Evolutionary conservation across 2,329 filamentous ascomycete genomes (phyloP).

Genomic region (Fulvia fulva): DNA sequence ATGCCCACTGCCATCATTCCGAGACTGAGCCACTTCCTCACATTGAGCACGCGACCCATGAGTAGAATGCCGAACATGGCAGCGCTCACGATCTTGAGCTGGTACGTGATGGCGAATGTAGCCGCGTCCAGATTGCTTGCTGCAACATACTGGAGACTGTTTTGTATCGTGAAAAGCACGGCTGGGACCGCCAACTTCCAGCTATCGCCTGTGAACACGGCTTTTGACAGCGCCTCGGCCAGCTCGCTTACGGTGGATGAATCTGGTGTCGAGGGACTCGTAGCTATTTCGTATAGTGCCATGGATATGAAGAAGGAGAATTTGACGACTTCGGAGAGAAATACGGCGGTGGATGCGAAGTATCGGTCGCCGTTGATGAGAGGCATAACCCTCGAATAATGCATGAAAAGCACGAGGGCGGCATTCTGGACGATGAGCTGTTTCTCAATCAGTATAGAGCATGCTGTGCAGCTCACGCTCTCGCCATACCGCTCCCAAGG

Average conservation of each 20-base stretch:
- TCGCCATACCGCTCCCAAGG: slow-evolving; percentile 55
- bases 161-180: slow-evolving; percentile 82
- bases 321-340: slow-evolving; percentile 90
- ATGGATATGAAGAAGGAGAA: slow-evolving; percentile 80
- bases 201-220: slow-evolving; percentile 82
- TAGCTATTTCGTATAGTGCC: slow-evolving; percentile 82
- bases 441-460: slow-evolving; percentile 19
- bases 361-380: slow-evolving; percentile 77
- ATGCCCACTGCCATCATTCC: slow-evolving; percentile 77
- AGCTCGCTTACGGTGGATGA: slow-evolving; percentile 56
- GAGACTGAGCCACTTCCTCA: slow-evolving; percentile 75
- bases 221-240: slow-evolving; percentile 72
- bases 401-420: slow-evolving; percentile 76
- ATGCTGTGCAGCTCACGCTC: background rate
- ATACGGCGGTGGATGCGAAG: slow-evolving; percentile 88
- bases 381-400: slow-evolving; percentile 95
- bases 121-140: slow-evolving; percentile 88
- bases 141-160: slow-evolving; percentile 88
- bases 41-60: slow-evolving; percentile 65
- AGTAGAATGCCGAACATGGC: slow-evolving; percentile 81
- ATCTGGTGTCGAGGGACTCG: slow-evolving; percentile 70
- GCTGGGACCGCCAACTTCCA: slow-evolving; percentile 94
- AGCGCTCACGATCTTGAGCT: slow-evolving; percentile 89
- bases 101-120: slow-evolving; percentile 89
- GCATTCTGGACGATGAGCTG: slow-evolving; percentile 80